Percentiles rank a stretch among this genome's conserved stretches.
Evolutionary conservation across 2,329 filamentous ascomycete species (phyloP).

Genomic region (Nigrospora sphaerica): DNA sequence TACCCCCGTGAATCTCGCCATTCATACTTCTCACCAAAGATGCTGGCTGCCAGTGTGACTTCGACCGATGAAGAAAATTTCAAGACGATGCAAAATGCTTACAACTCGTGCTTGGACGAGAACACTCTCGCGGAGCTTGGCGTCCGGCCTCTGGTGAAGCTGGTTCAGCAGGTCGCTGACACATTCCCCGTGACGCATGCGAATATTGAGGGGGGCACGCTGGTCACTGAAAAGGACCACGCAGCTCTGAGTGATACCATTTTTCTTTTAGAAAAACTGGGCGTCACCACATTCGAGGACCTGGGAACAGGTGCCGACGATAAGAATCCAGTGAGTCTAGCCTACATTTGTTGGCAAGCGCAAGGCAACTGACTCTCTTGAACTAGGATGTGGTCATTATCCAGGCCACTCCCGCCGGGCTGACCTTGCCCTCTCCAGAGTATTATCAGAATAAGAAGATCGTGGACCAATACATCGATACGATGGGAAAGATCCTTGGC

Average conservation of each 20-base stretch:
- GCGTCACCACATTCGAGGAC: slow-evolving; percentile 30
- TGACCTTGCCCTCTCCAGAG: slow-evolving; percentile 56
- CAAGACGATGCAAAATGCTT: slow-evolving; percentile 55
- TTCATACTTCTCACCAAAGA: slow-evolving; percentile 39
- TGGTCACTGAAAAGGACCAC: slow-evolving; percentile 17
- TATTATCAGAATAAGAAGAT: slow-evolving; percentile 50
- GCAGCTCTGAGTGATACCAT: slow-evolving; percentile 36
- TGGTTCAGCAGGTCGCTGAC: slow-evolving; percentile 45
- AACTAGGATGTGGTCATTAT: slow-evolving; percentile 25
- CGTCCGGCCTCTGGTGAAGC: slow-evolving; percentile 43
- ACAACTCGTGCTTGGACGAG: slow-evolving; percentile 60
- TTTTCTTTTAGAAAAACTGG: slow-evolving; percentile 36
- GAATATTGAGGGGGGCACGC: slow-evolving; percentile 9
- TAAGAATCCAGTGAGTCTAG: slow-evolving; percentile 26
- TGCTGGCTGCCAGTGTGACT: slow-evolving; percentile 25
- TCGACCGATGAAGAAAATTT: slow-evolving; percentile 56
- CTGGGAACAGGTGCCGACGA: slow-evolving; percentile 33
- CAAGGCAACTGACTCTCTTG: neutral
- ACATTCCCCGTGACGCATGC: slow-evolving; percentile 31
- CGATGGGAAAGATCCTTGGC: slow-evolving; percentile 31
- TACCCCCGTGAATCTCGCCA: slow-evolving; percentile 41
- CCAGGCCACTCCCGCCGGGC: slow-evolving; percentile 32
- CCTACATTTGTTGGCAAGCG: neutral
- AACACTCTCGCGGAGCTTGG: slow-evolving; percentile 47
- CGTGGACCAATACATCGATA: slow-evolving; percentile 41